These are phyloP conservation scores for Mycena kentingensis DNA, from an alignment of 768 basidiomycete species.

Conservation along the genomic window DNA sequence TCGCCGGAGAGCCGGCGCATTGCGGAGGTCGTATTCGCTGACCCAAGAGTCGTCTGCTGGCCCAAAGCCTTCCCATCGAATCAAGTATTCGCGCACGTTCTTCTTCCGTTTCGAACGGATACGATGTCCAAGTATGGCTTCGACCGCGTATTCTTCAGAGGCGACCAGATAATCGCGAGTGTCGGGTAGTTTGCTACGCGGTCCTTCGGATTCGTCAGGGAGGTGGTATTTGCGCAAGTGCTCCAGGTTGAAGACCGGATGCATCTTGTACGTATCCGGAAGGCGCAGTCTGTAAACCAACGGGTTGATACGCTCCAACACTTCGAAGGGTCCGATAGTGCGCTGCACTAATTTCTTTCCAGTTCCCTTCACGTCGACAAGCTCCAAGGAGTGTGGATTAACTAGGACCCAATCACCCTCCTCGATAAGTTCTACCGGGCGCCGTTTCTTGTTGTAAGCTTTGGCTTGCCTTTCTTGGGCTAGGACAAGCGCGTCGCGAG, in stretches of 20 bases:
- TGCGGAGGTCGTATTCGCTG: conserved; percentile 7
- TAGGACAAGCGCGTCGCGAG: conserved; percentile 18
- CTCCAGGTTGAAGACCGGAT: conserved; percentile 23
- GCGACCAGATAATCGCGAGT: conserved; percentile 1
- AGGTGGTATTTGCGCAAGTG: conserved; percentile 21
- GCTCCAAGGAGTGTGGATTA: too few relatives aligned
- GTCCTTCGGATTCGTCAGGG: neutral
- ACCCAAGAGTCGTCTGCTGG: conserved; percentile 15
- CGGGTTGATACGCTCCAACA: conserved; percentile 25
- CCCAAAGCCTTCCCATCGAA: conserved; percentile 15
- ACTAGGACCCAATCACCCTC: conserved; percentile 22
- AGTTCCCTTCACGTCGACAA: too few relatives aligned
- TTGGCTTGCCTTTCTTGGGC: too few relatives aligned
- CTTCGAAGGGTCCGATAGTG: conserved; percentile 29
- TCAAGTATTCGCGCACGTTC: conserved; percentile 4
- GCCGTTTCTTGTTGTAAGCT: conserved; percentile 22
- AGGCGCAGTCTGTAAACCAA: conserved; percentile 22
- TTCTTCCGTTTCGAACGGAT: neutral
- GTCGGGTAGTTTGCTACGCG: neutral
- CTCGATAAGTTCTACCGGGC: conserved; percentile 2
- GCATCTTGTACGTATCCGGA: conserved; percentile 24
- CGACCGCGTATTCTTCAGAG: neutral
- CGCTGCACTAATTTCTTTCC: too few relatives aligned
- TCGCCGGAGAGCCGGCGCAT: conserved; percentile 11
- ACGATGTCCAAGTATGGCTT: neutral